Percentiles rank a stretch among this genome's conserved stretches.
Evolutionary conservation across 2,329 filamentous ascomycete genomes (phyloP).

Genomic region (Venturia pyrina): DNA sequence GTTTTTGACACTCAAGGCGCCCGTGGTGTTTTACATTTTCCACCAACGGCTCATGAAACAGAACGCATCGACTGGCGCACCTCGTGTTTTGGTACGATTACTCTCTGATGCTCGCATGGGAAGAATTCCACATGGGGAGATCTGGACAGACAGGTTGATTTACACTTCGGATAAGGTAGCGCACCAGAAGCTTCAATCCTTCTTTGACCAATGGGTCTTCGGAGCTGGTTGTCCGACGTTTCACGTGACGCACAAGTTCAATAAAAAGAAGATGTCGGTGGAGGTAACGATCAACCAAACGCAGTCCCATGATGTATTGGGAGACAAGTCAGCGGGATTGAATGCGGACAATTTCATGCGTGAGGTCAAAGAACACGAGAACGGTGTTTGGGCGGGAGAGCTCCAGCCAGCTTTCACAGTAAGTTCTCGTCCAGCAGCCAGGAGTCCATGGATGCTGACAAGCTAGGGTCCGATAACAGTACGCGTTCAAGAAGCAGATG

Average conservation of each 20-base stretch:
- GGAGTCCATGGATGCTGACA: background rate
- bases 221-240: conserved; percentile 85
- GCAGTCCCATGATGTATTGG: conserved; percentile 36
- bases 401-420: conserved; percentile 69
- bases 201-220: conserved; percentile 90
- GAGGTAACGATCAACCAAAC: conserved; percentile 82
- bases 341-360: conserved; percentile 70
- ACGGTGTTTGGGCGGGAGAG: conserved; percentile 57
- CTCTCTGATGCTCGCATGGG: conserved; percentile 80
- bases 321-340: conserved; percentile 32
- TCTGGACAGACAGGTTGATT: conserved; percentile 69
- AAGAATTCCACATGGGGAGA: conserved; percentile 57
- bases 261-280: conserved; percentile 93
- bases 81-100: conserved; percentile 75
- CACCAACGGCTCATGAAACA: conserved; percentile 86
- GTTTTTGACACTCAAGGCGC: conserved; percentile 84
- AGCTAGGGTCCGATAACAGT: conserved; percentile 74
- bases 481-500: conserved; percentile 93
- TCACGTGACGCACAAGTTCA: conserved; percentile 78
- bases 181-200: conserved; percentile 75
- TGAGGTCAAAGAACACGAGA: conserved; percentile 69
- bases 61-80: conserved; percentile 72
- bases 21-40: conserved; percentile 84
- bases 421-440: background rate
- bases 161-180: conserved; percentile 80